Evolutionary conservation across 2,329 filamentous ascomycete species (phyloP).

Genomic region (Phoma sp.): DNA sequence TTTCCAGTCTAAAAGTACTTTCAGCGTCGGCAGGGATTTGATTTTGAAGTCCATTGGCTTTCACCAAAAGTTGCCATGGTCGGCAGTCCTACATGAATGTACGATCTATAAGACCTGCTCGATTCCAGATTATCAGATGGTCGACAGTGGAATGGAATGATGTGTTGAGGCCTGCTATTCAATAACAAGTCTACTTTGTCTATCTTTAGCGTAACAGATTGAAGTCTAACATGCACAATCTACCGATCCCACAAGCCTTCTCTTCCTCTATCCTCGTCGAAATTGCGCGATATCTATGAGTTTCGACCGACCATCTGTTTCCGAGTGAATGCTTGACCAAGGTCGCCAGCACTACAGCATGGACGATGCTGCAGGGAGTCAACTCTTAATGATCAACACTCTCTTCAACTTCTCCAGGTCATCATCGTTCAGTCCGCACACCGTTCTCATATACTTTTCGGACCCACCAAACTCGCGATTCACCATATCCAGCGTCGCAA

Average conservation of each 20-base stretch:
- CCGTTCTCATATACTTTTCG: constrained; percentile 66
- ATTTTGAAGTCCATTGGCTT: background rate
- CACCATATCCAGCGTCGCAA: constrained; percentile 60
- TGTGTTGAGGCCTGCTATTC: background rate
- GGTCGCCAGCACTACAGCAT: background rate
- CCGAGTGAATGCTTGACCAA: background rate
- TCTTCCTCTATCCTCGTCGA: background rate
- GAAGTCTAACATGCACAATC: too few relatives aligned
- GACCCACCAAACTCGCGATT: constrained; percentile 66
- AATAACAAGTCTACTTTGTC: background rate
- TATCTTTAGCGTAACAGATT: background rate
- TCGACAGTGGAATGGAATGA: background rate
- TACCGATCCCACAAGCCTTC: background rate
- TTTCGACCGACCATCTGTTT: background rate
- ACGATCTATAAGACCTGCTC: background rate
- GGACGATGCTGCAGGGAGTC: constrained; percentile 1
- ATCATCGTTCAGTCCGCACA: constrained; percentile 63
- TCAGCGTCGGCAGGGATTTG: background rate
- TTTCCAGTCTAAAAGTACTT: background rate
- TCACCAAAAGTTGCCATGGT: background rate
- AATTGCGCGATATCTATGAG: background rate
- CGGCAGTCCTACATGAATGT: background rate
- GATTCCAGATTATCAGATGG: background rate
- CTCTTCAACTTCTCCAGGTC: constrained; percentile 59
- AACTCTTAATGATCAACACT: constrained; percentile 30